phyloP scores from a whole-genome alignment of 371 early-diverging fungal species.

The Umbelopsis sp. region DNA sequence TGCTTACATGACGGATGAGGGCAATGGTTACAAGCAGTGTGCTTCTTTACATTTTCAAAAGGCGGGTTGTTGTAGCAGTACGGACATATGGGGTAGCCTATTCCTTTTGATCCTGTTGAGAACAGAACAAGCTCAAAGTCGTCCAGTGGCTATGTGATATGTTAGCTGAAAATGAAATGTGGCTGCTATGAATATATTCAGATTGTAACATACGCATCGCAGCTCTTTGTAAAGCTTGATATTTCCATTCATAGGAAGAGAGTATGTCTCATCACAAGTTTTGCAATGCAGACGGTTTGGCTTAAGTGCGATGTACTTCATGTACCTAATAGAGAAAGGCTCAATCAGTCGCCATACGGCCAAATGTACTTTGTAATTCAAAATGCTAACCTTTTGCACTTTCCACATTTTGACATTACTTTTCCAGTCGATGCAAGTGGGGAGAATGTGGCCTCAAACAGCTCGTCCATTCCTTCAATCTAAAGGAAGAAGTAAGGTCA shows the following conservation, averaged over 20 bases:
- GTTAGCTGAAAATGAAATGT: neutral
- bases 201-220: slow-evolving; percentile 42
- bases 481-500: slow-evolving; percentile 9
- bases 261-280: slow-evolving; percentile 59
- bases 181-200: neutral
- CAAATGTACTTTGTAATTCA: neutral
- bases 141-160: slow-evolving; percentile 43
- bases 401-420: slow-evolving; percentile 58
- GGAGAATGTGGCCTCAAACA: slow-evolving; percentile 61
- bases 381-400: slow-evolving; percentile 47
- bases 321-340: slow-evolving; percentile 31
- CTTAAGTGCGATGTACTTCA: slow-evolving; percentile 53
- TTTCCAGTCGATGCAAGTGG: slow-evolving; percentile 53
- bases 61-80: slow-evolving; percentile 60
- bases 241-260: slow-evolving; percentile 53
- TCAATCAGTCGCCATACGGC: too few species aligned
- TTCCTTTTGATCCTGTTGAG: slow-evolving; percentile 57
- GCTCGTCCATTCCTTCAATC: slow-evolving; percentile 56
- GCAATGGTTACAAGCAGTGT: slow-evolving; percentile 59
- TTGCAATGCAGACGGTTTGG: slow-evolving; percentile 56
- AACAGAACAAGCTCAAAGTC: slow-evolving; percentile 57
- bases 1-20: slow-evolving; percentile 54
- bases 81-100: slow-evolving; percentile 58
- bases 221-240: slow-evolving; percentile 59
- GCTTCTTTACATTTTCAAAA: slow-evolving; percentile 50